These are phyloP conservation scores for Trypanosoma theileri DNA, from an alignment of 208 protist genomes.

Conservation along the genomic window DNA sequence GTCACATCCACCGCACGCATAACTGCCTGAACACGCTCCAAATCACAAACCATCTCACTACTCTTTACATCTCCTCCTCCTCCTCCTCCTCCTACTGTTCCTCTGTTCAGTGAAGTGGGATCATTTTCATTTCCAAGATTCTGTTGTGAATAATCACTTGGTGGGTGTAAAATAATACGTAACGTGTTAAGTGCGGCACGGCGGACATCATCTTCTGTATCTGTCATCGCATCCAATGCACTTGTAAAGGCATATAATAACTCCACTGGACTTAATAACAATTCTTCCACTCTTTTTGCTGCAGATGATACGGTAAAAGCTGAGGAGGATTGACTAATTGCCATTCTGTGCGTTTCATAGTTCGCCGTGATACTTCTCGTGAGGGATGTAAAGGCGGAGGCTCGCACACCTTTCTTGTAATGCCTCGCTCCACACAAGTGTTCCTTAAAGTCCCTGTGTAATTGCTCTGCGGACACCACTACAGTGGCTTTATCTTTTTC, in stretches of 20 bases:
- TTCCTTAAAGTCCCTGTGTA: constrained; percentile 43
- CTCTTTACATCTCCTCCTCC: neutral
- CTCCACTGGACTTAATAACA: constrained; percentile 44
- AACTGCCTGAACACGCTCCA: constrained; percentile 41
- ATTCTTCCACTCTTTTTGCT: neutral
- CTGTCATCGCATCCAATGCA: constrained; percentile 67
- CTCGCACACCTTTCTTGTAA: constrained; percentile 64
- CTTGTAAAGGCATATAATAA: constrained; percentile 54
- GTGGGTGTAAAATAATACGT: constrained; percentile 30
- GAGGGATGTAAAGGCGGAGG: constrained; percentile 57
- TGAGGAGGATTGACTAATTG: neutral
- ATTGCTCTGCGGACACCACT: constrained; percentile 21
- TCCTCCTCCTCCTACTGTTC: neutral
- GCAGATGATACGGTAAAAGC: neutral
- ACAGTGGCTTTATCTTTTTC: neutral
- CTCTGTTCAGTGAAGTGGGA: neutral
- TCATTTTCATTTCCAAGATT: neutral
- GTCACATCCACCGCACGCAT: constrained; percentile 58
- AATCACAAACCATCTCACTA: constrained; percentile 16
- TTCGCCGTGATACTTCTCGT: constrained; percentile 20
- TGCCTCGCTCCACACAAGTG: constrained; percentile 51
- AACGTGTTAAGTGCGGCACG: constrained; percentile 44
- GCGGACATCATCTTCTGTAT: constrained; percentile 74
- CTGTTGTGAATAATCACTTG: neutral
- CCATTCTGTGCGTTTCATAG: neutral